Base-by-base conservation (phyloP, 805 yeast genomes). In the Wickerhamomyces hampshirensis region DNA sequence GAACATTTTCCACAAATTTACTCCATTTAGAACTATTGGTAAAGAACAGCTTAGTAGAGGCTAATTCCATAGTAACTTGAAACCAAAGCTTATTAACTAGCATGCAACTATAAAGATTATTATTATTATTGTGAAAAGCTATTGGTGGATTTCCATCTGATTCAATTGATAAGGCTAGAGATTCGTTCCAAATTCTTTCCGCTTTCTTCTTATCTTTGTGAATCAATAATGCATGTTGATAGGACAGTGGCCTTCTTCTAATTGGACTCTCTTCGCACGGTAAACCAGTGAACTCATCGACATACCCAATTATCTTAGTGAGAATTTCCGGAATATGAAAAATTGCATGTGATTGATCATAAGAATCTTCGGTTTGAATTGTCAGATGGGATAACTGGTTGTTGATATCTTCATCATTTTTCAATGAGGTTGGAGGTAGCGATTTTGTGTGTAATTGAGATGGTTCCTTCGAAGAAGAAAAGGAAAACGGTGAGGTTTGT, bases 251-350 rank as follows among this genome's bases (percentile, higher is more conserved):
- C 42, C 72, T 73, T 48, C 94, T 69, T 47, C 91, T 66, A 2
- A 68, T 53, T 31, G 84, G 82, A 0, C 75, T 55, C 12, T 59
- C 55, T 50, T 84, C 91, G 30, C 66, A 71, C 3, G 91, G 91
- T n/a, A 78, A 63, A 7, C 59, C 54, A 2, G 70, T 64, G 41
- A 69, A 73, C 18, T 62, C 58, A 38, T 82, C 87, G n/a, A 82
- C 80, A 52, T 66, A 75, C 18, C 65, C 61, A 18, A 87, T 51
- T 10, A 87, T 83, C 37, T 68, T 66, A 42, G 66, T 58, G 12
- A 87, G 64, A 35, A 87, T 80, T 56, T 87, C 96, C 0, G 96
- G 95, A 24, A 82, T 77, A 34, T 68, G 65, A 50, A 87, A 82
- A 7, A 87, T 80, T 24, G 21, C 36, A 33, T 54, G 57, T 3